phyloP scores from a whole-genome alignment of 495 filamentous ascomycete species.

The Penicillium longicatenatum region DNA sequence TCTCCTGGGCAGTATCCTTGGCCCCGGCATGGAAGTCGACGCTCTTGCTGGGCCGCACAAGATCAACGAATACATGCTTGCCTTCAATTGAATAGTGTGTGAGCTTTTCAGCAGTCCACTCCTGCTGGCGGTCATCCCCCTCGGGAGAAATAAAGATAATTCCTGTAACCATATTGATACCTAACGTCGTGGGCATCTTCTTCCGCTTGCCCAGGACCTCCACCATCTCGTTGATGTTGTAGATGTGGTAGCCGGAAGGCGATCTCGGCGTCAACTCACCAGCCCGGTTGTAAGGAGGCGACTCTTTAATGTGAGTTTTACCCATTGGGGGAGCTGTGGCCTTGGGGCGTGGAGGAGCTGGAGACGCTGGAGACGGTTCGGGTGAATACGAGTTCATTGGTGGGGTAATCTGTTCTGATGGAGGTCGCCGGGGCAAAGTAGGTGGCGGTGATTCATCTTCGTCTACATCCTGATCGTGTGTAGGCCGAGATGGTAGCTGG shows the following conservation, averaged over 20 bases:
- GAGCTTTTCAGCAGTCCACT: conserved; percentile 93
- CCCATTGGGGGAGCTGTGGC: conserved; percentile 26
- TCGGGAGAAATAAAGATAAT: conserved; percentile 91
- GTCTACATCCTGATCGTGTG: conserved; percentile 53
- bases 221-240: conserved; percentile 96
- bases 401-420: conserved; percentile 57
- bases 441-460: conserved; percentile 62
- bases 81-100: conserved; percentile 95
- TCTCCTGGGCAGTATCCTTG: conserved; percentile 94
- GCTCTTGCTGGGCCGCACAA: conserved; percentile 87
- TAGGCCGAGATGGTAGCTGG: conserved; percentile 45
- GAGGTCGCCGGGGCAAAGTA: conserved; percentile 68
- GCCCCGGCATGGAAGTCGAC: conserved; percentile 96
- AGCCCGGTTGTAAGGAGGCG: conserved; percentile 60
- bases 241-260: conserved; percentile 83
- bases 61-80: conserved; percentile 95
- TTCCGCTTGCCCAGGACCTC: conserved; percentile 93
- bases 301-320: conserved; percentile 46
- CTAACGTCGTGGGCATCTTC: conserved; percentile 94
- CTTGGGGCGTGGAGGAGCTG: conserved; percentile 28
- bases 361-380: conserved; percentile 26
- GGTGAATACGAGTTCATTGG: conserved; percentile 54
- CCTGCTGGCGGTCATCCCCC: conserved; percentile 80
- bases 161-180: conserved; percentile 83
- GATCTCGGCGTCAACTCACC: conserved; percentile 51